Base-by-base conservation (phyloP, 2,329 filamentous ascomycete genomes). In the Colletotrichum falcatum region DNA sequence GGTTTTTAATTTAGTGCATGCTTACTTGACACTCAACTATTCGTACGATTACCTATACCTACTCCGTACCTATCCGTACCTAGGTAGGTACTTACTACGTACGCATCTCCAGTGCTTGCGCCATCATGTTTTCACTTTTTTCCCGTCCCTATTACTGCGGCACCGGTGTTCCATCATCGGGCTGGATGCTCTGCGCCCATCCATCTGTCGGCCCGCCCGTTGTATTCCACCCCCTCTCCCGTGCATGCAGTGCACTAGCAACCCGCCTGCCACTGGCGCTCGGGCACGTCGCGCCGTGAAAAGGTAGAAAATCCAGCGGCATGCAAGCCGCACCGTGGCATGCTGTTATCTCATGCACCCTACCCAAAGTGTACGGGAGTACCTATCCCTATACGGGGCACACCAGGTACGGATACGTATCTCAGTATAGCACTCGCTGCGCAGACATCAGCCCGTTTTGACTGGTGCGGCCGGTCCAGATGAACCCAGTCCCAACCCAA, bases 261-360 rank as follows among this genome's bases (percentile, higher is more conserved):
- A 8, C 20, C 33, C 60, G 48, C 46, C 33, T 51, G 60, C 60
- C 48, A 42, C 60, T 33, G n/a, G 26, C 46, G 46, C 26, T 28
- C 11, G 23, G 26, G 20, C 48, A 39, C 48, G 16, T 39, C 23
- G 33, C 48, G 33, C 60, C 60, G 44, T 53, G 33, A 14, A 26
- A 42, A 35, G 48, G 20, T 30, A 30, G 26, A n/a, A 35, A 23
- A 37, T 3, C 30, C 20, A 48, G 58, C 44, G 58, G 49, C 44
- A 37, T 28, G 44, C 44, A 37, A 61, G 59, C 44, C 59, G 59
- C 59, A 35, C 12, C 59, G 26, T 61, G 59, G 46, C n/a, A 61
- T 61, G 59, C 33, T 49, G 30, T 23, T 23, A 33, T 30, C 39
- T 30, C 26, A 16, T 51, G 48, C 12, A 7, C 44, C 42, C 5